phyloP scores from a whole-genome alignment of 177 flowering plant genomes.

The Vitis hybrid region DNA sequence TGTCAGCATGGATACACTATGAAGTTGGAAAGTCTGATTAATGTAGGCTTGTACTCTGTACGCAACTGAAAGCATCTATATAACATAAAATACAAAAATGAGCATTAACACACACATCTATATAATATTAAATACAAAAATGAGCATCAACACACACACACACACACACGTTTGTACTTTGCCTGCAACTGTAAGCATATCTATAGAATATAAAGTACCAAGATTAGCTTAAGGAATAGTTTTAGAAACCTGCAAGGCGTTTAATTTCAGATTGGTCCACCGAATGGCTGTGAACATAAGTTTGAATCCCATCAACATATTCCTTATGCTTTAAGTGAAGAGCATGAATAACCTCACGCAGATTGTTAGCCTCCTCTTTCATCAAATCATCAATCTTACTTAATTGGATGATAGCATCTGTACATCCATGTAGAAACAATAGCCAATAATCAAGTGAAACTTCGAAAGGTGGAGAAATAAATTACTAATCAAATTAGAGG shows the following conservation, averaged over 20 bases:
- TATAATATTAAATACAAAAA: neutral
- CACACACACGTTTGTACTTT: neutral
- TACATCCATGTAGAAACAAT: conserved; percentile 12
- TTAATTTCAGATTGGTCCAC: conserved; percentile 72
- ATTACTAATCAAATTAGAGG: neutral
- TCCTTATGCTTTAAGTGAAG: conserved; percentile 77
- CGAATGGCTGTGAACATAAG: conserved; percentile 40
- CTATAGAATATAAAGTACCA: neutral
- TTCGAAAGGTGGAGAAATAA: neutral
- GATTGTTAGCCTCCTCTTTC: conserved; percentile 57
- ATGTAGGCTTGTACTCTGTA: no score
- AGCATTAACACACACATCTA: no score
- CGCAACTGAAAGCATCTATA: no score
- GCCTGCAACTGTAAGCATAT: neutral
- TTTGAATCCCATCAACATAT: conserved; percentile 59
- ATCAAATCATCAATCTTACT: conserved; percentile 67
- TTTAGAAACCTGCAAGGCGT: conserved; percentile 67
- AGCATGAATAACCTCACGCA: conserved; percentile 53
- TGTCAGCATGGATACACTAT: no score
- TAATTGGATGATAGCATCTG: conserved; percentile 64
- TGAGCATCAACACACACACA: neutral
- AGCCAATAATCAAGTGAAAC: conserved; percentile 7
- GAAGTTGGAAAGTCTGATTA: no score
- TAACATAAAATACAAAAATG: no score
- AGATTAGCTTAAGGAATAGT: neutral